phyloP scores from a whole-genome alignment of 306 rosid species.

The Pyrus betulifolia region DNA sequence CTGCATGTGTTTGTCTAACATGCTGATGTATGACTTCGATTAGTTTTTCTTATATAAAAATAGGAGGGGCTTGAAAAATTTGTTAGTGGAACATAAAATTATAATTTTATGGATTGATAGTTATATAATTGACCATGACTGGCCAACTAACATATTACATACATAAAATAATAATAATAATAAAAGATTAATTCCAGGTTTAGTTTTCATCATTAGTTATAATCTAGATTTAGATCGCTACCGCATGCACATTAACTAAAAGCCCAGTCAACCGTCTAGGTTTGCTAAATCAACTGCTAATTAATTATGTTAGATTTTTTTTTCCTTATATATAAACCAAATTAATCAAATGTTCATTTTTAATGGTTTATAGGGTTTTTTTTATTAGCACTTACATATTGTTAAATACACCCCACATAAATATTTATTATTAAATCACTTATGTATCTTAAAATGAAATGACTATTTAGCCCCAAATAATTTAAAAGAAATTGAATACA shows the following conservation, averaged over 20 bases:
- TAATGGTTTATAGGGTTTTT: too few relatives aligned
- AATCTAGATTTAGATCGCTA: too few relatives aligned
- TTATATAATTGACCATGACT: neutral
- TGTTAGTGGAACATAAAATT: neutral
- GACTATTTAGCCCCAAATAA: too few relatives aligned
- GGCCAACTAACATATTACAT: neutral
- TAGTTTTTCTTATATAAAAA: too few relatives aligned
- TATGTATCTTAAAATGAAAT: too few relatives aligned
- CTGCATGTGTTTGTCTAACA: neutral
- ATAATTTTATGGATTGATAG: neutral
- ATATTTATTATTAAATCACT: too few relatives aligned
- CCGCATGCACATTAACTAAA: neutral
- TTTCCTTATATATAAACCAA: neutral
- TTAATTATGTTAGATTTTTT: neutral
- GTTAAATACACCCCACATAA: too few relatives aligned
- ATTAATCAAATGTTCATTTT: neutral
- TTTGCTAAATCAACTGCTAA: neutral
- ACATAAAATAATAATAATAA: too few relatives aligned
- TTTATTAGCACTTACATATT: too few relatives aligned
- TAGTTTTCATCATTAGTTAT: neutral
- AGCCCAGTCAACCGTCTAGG: neutral
- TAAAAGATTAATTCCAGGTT: neutral
- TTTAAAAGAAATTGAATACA: too few relatives aligned
- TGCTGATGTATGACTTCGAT: neutral
- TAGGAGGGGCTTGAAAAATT: neutral